A percentile compares a stretch with the other conserved stretches of the same genome.
These are phyloP conservation scores for Rhizopogon vulgaris DNA, from an alignment of 768 basidiomycete genomes.

Conservation along the genomic window DNA sequence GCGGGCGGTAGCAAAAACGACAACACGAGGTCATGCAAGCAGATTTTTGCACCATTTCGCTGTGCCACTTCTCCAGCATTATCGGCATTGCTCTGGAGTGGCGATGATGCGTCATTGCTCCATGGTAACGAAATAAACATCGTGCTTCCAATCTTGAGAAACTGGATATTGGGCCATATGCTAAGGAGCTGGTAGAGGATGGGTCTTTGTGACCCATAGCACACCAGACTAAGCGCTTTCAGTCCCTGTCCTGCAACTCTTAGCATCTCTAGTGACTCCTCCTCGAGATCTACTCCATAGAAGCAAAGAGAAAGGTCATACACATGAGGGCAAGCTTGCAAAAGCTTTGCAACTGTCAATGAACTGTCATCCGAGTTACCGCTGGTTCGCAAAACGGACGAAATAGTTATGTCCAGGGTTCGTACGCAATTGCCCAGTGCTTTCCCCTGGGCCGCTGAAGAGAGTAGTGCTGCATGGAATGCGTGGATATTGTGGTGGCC, in stretches of 20 bases:
- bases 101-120: conserved; percentile 9
- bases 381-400: not conserved
- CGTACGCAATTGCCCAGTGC: conserved; percentile 13
- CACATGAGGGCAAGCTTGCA: conserved; percentile 24
- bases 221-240: conserved; percentile 26
- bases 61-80: not conserved
- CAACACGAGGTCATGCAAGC: conserved; percentile 37
- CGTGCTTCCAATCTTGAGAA: conserved; percentile 33
- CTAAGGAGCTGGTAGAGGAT: conserved; percentile 38
- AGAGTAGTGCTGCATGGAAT: conserved; percentile 12
- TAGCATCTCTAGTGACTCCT: conserved; percentile 19
- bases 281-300: conserved; percentile 16
- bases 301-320: conserved; percentile 28
- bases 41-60: conserved; percentile 9
- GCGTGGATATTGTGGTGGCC: no score
- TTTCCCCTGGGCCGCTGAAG: conserved; percentile 10
- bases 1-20: conserved; percentile 24
- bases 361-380: not conserved
- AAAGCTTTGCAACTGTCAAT: conserved; percentile 5
- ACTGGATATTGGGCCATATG: conserved; percentile 31
- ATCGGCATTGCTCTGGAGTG: not conserved
- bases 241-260: conserved; percentile 17
- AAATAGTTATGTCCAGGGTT: conserved; percentile 17
- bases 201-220: conserved; percentile 37
- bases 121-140: conserved; percentile 28